A percentile compares a stretch with the other conserved stretches of the same genome.
Conservation (phyloP, 257 asterid genomes). For the Petunia axillaris region DNA sequence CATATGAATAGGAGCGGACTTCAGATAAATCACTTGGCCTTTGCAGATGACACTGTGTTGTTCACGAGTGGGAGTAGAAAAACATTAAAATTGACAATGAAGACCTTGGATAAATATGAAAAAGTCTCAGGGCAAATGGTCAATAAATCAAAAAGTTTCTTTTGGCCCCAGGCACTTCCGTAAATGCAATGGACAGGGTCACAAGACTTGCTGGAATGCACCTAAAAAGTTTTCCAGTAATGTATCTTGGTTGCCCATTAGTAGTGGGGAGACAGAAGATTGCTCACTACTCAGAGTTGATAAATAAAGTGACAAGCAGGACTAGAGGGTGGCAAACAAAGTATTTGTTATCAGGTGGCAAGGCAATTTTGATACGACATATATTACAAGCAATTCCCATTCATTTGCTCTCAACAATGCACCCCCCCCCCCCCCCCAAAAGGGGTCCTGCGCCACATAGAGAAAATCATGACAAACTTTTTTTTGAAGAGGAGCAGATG, state of each 20-base stretch:
- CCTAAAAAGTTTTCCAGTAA: no score
- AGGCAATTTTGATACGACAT: not conserved
- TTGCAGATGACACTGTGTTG: not conserved
- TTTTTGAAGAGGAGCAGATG: no score
- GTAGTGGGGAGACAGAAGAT: not conserved
- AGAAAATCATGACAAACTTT: not conserved
- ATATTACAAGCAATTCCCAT: not conserved
- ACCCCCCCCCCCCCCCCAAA: not conserved
- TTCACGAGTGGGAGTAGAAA: not conserved
- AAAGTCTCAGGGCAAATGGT: not conserved
- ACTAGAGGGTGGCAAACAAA: not conserved
- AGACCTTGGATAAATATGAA: not conserved
- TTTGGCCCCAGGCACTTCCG: no score
- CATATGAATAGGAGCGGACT: not conserved
- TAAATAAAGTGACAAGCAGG: not conserved
- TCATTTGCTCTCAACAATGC: not conserved
- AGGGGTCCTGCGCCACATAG: not conserved
- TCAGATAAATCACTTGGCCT: not conserved
- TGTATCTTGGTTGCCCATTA: not conserved
- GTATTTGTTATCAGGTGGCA: not conserved
- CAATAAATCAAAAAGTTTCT: not conserved
- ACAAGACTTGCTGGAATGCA: no score
- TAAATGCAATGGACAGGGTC: no score
- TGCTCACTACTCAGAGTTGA: not conserved
- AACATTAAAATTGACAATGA: not conserved